Base-by-base conservation (phyloP, 192 early-diverging fungal species). In the Umbelopsis sp. region DNA sequence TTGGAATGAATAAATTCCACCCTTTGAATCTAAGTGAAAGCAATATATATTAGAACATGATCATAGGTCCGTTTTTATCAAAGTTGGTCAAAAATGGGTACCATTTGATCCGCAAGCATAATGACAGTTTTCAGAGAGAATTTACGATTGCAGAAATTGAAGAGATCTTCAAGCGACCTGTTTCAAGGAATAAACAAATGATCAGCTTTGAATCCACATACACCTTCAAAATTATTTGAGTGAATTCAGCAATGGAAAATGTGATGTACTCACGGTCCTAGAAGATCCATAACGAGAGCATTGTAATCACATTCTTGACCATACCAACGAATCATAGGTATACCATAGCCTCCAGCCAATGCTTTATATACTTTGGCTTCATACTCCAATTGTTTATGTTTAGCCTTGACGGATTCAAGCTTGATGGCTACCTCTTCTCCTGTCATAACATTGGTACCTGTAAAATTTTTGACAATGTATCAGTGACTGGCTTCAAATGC, bases 381-480 rank as follows among this genome's bases (percentile, higher is more conserved):
- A 80, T 98, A 98, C 81, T 98, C 97, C 11, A 99, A 85, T 78
- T 98, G 97, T 56, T 96, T 96, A 73, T 99, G 97, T 77, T 94
- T 93, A 32, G 97, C 95, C 82, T 93, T 93, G 53, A 94, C 88
- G 20, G 90, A 88, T 84, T 99, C 98, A 36, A 99, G 86, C 82
- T 99, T 99, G 82, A 98, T 95, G 47, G 97, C 98, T 12, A 99
- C 95, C 78, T 98, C 95, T 76, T 99, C 95, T 65, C 92, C 92
- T 65, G 93, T 95, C 76, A 93, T 86, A 31, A 95, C 84, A 75
- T 94, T 96, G 26, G 92, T 92, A 5, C 93, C 95, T 91, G 66
- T 41, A 49, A 38, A 6, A 49, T 12, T 3, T 49, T 38, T 34
- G 7, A 22, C 17, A 66, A 29, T 41, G 22, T 24, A n/a, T 53